Conservation (phyloP, 1,284 basidiomycete genomes). For the Tausonia pullulans region DNA sequence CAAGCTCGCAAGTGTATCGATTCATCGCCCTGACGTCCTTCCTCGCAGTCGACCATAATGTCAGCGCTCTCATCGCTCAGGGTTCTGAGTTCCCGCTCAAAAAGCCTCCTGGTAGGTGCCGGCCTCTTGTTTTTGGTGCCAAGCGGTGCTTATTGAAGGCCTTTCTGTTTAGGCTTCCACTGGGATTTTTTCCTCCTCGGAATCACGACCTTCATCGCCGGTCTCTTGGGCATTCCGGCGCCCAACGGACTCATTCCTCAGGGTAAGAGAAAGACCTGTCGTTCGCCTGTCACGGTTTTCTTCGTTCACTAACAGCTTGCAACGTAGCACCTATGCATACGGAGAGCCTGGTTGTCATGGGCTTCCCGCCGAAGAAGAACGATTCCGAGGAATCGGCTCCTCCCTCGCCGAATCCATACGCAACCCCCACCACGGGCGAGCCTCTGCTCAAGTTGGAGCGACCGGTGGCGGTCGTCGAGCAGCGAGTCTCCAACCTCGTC, state of each 20-base stretch:
- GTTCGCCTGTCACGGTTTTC: background rate
- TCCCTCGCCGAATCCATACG: background rate
- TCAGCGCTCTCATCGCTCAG: constrained; percentile 88
- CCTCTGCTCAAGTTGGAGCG: constrained; percentile 42
- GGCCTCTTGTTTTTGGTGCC: no score
- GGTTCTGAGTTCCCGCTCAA: constrained; percentile 77
- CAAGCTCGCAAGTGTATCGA: no score
- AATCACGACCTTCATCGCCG: constrained; percentile 82
- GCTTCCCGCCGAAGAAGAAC: constrained; percentile 38
- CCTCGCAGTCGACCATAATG: constrained; percentile 48
- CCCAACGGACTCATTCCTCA: constrained; percentile 95
- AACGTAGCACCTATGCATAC: constrained; percentile 76
- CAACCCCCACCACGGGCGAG: constrained; percentile 18
- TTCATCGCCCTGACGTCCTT: background rate
- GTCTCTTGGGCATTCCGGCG: constrained; percentile 79
- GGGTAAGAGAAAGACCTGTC: background rate
- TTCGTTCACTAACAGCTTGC: background rate
- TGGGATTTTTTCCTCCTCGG: constrained; percentile 69
- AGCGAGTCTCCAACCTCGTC: constrained; percentile 73
- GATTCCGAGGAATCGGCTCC: constrained; percentile 35
- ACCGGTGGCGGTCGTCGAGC: constrained; percentile 71
- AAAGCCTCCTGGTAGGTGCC: constrained; percentile 65
- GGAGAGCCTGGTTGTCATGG: constrained; percentile 67
- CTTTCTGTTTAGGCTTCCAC: background rate
- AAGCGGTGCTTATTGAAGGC: no score